Evolutionary conservation across 176 grass and related monocot genomes (phyloP).

Genomic region (Carex parvula): DNA sequence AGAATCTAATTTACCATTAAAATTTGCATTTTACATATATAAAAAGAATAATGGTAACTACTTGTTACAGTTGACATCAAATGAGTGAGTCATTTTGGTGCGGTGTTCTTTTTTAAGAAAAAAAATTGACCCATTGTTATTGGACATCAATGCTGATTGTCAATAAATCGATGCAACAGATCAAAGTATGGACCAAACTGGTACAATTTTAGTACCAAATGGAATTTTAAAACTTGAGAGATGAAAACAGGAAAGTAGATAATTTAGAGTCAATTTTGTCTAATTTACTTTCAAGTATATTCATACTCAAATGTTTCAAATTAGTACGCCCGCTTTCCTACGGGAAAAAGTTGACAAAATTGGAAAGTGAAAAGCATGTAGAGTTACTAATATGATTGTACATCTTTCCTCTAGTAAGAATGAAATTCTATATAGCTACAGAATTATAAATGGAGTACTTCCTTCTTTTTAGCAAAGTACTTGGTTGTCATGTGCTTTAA

Average conservation of each 20-base stretch:
- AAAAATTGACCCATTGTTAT: background rate
- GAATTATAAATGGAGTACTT: background rate
- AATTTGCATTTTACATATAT: background rate
- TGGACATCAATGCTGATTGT: background rate
- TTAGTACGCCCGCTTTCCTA: background rate
- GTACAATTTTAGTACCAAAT: background rate
- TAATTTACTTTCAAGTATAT: background rate
- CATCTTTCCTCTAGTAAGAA: background rate
- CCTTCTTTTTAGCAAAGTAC: background rate
- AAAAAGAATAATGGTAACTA: background rate
- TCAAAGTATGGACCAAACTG: background rate
- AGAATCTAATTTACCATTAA: background rate
- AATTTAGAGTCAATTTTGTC: background rate
- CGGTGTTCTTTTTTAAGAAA: background rate
- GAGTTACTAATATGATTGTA: background rate
- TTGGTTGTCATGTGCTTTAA: background rate
- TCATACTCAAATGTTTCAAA: background rate
- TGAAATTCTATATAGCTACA: background rate
- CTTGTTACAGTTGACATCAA: background rate
- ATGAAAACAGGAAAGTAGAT: background rate
- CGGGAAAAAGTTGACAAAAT: background rate
- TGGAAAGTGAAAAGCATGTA: background rate
- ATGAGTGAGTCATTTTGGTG: background rate
- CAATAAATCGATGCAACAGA: background rate
- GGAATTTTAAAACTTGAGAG: background rate